Conservation (phyloP, 805 yeast genomes). For the Kodamaea laetipori region DNA sequence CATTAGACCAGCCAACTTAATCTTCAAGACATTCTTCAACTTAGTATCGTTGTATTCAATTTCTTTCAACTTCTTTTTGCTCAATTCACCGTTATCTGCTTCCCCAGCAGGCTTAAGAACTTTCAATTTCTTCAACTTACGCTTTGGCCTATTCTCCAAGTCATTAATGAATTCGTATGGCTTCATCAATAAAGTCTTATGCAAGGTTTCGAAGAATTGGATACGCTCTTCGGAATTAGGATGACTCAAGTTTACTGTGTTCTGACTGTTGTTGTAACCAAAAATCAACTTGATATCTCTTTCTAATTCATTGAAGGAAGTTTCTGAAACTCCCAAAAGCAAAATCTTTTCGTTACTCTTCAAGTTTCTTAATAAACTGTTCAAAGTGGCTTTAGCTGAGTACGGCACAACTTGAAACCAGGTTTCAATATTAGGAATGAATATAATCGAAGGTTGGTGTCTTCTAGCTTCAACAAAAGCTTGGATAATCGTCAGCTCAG, state of each 20-base stretch:
- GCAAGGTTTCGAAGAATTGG: constrained; percentile 57
- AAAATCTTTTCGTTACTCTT: constrained; percentile 73
- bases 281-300: constrained; percentile 56
- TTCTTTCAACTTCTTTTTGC: constrained; percentile 48
- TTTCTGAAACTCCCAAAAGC: constrained; percentile 70
- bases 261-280: constrained; percentile 52
- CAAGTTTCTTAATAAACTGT: constrained; percentile 67
- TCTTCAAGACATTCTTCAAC: constrained; percentile 79
- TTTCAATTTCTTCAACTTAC: constrained; percentile 46
- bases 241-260: constrained; percentile 44
- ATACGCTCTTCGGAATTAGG: constrained; percentile 52
- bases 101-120: constrained; percentile 24
- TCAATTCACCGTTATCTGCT: constrained; percentile 30
- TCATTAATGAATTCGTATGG: constrained; percentile 75
- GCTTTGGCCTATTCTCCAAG: constrained; percentile 54
- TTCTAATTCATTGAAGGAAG: constrained; percentile 40
- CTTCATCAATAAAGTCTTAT: constrained; percentile 58
- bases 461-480: constrained; percentile 83
- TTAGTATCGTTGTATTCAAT: constrained; percentile 71
- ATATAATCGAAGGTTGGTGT: constrained; percentile 84
- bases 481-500: constrained; percentile 83
- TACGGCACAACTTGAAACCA: constrained; percentile 72
- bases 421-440: constrained; percentile 77
- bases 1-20: constrained; percentile 84
- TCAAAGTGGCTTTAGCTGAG: constrained; percentile 70